Conservation (phyloP, 768 basidiomycete species). For the Psilocybe cubensis region DNA sequence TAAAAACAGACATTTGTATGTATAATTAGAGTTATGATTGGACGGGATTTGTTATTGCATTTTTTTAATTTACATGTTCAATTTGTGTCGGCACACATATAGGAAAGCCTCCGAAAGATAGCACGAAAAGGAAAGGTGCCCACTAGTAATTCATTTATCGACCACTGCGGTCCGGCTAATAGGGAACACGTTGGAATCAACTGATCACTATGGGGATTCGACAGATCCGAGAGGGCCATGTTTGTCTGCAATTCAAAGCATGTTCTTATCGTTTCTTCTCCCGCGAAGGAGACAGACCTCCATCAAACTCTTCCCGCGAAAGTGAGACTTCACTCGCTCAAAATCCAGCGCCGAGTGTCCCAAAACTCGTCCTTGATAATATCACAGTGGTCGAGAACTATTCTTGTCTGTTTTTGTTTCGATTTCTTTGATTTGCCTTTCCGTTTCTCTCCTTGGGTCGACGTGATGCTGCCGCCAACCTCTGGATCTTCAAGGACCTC, state of each 20-base stretch:
- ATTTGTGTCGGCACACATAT: background rate
- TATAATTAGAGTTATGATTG: background rate
- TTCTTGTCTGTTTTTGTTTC: constrained; percentile 42
- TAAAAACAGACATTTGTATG: background rate
- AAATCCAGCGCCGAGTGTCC: constrained; percentile 58
- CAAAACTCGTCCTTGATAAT: constrained; percentile 86
- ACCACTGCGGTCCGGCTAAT: background rate
- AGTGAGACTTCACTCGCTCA: constrained; percentile 31
- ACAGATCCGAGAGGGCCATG: background rate
- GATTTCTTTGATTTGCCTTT: constrained; percentile 15
- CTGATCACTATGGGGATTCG: background rate
- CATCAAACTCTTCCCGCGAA: constrained; percentile 2
- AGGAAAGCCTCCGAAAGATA: background rate
- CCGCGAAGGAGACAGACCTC: background rate
- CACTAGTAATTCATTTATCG: background rate
- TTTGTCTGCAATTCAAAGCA: background rate
- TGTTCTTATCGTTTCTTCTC: background rate
- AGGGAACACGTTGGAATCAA: background rate
- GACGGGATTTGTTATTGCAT: too few species aligned
- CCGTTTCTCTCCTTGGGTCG: constrained; percentile 16
- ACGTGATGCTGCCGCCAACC: constrained; percentile 4
- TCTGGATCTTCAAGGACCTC: background rate
- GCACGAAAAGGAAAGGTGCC: too few species aligned
- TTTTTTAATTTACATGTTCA: background rate
- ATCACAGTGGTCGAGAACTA: constrained; percentile 78